Base-by-base conservation (phyloP, 2,329 filamentous ascomycete species). In the Tolypocladium album region DNA sequence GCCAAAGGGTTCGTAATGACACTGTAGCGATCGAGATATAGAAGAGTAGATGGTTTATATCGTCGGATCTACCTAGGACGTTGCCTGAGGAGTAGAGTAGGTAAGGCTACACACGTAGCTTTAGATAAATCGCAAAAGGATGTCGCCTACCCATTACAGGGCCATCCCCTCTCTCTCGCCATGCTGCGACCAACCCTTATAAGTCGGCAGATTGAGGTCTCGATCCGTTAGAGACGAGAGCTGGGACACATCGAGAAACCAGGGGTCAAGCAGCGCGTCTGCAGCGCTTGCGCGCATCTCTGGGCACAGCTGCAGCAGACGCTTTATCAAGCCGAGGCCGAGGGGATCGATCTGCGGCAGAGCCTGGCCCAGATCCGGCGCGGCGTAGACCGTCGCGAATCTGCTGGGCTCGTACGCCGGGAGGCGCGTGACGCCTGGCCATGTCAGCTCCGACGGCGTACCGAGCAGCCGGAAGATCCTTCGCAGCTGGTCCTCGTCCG, bases 391-490 rank as follows among this genome's bases (percentile, higher is more conserved):
- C 65, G 94, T 92, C 24, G 5, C 13, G 76, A 96, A 96, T 62
- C 88, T 96, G 56, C 45, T 20, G 9, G 87, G 83, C 80, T 97
- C 97, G 81, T 97, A 99, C 75, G 99, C 94, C 20, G 93, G 92
- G 68, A 96, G 92, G 70, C 92, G 88, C 27, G 88, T 91, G 70
- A 99, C 95, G 50, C 92, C 92, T 0, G 93, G 93, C 94, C 94
- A 99, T 4, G 89, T 92, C 52, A 92, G 86, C 75, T 99, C 94
- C 0, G 90, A 96, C 0, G 94, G 94, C 0, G 94, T 99, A 62
- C 94, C 94, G 94, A 99, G 97, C 62, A 99, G 87, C 61, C 94
- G 86, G 82, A 99, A 99, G 74, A 99, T 99, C 72, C 95, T 92
- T 64, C 96, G 83, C 58, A 97, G 87, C 74, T 99, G 94, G 71